A percentile compares a stretch with the other conserved stretches of the same genome.
These are phyloP conservation scores for Fagopyrum esculentum DNA, from an alignment of 148 eudicot species.

Conservation along the genomic window DNA sequence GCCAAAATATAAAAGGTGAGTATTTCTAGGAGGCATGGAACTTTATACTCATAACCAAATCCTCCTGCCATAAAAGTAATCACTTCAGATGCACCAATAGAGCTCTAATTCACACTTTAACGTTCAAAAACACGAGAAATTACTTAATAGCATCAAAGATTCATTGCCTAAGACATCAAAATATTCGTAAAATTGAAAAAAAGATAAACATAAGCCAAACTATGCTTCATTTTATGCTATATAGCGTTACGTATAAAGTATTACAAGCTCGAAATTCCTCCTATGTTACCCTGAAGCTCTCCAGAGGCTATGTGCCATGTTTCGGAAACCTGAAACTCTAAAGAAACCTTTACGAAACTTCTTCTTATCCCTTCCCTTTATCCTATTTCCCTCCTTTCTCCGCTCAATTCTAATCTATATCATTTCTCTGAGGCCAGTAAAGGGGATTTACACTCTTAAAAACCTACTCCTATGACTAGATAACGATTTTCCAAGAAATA, in stretches of 20 bases:
- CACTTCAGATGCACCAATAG: not conserved
- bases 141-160: not conserved
- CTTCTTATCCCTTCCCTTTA: no score
- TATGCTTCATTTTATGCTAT: not conserved
- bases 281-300: not conserved
- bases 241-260: not conserved
- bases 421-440: no score
- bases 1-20: conserved; percentile 8
- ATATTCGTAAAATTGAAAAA: not conserved
- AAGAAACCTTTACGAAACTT: no score
- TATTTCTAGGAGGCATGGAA: not conserved
- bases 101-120: conserved; percentile 1
- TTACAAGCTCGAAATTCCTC: not conserved
- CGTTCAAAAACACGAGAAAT: not conserved
- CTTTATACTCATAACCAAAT: not conserved
- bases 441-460: no score
- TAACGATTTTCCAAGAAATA: no score
- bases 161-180: not conserved
- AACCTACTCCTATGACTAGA: no score
- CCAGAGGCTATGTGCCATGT: no score
- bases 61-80: not conserved
- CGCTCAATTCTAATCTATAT: no score
- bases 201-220: not conserved
- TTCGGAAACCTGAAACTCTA: no score
- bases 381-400: no score